Conservation (phyloP, 495 filamentous ascomycete species). For the Saxophila tyrrhenica region DNA sequence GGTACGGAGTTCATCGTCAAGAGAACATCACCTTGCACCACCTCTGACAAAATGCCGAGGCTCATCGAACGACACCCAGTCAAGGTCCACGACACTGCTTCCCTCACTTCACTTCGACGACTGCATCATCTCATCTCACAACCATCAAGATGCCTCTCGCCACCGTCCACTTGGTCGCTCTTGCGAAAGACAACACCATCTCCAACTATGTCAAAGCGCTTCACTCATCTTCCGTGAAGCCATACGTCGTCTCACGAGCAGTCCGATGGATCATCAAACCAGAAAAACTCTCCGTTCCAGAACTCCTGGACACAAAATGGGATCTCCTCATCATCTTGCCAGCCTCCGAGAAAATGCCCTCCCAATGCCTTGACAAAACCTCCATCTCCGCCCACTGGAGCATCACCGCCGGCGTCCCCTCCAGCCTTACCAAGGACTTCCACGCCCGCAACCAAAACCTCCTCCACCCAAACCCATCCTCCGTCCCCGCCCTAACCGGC, state of each 20-base stretch:
- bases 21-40: too few relatives aligned
- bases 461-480: slow-evolving; percentile 29
- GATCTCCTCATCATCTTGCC: slow-evolving; percentile 46
- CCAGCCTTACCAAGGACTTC: slow-evolving; percentile 39
- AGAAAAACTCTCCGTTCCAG: slow-evolving; percentile 33
- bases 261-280: slow-evolving; percentile 50
- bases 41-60: too few relatives aligned
- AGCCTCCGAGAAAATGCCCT: slow-evolving; percentile 29
- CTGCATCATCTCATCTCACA: too few relatives aligned
- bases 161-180: slow-evolving; percentile 27
- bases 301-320: slow-evolving; percentile 43
- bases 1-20: too few relatives aligned
- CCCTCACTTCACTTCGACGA: too few relatives aligned
- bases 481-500: slow-evolving; percentile 33
- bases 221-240: slow-evolving; percentile 15
- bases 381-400: slow-evolving; percentile 35
- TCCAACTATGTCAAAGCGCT: slow-evolving; percentile 23
- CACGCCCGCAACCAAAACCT: slow-evolving; percentile 35
- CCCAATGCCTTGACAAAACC: slow-evolving; percentile 20
- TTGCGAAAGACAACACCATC: slow-evolving; percentile 17
- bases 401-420: slow-evolving; percentile 45
- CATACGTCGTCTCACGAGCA: slow-evolving; percentile 39
- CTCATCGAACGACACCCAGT: too few relatives aligned
- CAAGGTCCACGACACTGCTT: too few relatives aligned
- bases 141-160: slow-evolving; percentile 25